phyloP scores from a whole-genome alignment of 2,329 filamentous ascomycete genomes.

The Mollisia scopiformis region DNA sequence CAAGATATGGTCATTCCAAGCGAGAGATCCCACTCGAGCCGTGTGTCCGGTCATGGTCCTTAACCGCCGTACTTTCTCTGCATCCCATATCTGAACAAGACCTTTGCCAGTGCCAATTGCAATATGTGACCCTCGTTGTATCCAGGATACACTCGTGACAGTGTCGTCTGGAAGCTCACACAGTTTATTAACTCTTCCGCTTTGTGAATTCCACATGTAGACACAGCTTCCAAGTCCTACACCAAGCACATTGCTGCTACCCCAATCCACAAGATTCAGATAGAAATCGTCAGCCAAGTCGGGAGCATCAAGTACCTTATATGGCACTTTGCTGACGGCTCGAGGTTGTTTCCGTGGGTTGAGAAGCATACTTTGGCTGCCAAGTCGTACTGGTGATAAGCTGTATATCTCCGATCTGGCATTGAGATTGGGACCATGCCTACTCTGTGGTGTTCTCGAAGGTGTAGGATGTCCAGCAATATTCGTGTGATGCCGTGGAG shows the following conservation, averaged over 20 bases:
- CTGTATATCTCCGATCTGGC: slow-evolving; percentile 93
- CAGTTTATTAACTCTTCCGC: slow-evolving; percentile 88
- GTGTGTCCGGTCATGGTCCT: slow-evolving; percentile 98
- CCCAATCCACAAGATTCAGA: slow-evolving; percentile 96
- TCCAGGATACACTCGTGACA: slow-evolving; percentile 97
- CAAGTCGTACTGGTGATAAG: slow-evolving; percentile 88
- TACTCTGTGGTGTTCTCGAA: slow-evolving; percentile 84
- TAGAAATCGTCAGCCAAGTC: slow-evolving; percentile 98
- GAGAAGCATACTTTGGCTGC: slow-evolving; percentile 90
- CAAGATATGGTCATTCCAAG: slow-evolving; percentile 98
- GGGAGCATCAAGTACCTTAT: slow-evolving; percentile 95
- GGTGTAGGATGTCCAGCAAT: slow-evolving; percentile 84
- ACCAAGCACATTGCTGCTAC: slow-evolving; percentile 89
- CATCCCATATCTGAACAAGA: slow-evolving; percentile 97
- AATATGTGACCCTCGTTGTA: slow-evolving; percentile 94
- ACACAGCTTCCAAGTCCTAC: slow-evolving; percentile 92
- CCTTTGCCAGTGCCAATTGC: slow-evolving; percentile 95
- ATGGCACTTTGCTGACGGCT: slow-evolving; percentile 93
- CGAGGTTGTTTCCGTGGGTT: slow-evolving; percentile 87
- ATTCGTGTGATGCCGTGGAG: slow-evolving; percentile 67
- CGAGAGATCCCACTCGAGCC: slow-evolving; percentile 87
- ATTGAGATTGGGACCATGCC: slow-evolving; percentile 87
- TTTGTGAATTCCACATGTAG: slow-evolving; percentile 97
- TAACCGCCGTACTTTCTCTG: slow-evolving; percentile 79
- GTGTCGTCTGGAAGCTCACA: slow-evolving; percentile 92